Evolutionary conservation across 352 stramenopile species (phyloP).

Genomic region (Pythium folliculosum): DNA sequence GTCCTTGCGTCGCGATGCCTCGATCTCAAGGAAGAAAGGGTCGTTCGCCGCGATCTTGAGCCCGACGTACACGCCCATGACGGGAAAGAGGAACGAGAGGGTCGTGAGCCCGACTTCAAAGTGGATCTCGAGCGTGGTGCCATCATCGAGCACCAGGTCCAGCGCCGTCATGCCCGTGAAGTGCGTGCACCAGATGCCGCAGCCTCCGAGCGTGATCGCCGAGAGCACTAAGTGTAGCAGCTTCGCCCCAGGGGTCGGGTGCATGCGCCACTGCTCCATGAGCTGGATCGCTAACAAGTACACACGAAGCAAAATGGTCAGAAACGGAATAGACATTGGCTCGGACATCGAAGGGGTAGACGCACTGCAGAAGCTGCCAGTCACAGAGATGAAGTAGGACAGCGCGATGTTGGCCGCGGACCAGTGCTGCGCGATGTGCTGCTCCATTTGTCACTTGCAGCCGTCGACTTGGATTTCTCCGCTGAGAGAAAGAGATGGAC

Average conservation of each 20-base stretch:
- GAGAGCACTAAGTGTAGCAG: conserved; percentile 44
- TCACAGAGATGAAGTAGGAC: conserved; percentile 67
- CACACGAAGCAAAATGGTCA: background rate
- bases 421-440: conserved; percentile 23
- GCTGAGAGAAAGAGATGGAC: no score
- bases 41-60: conserved; percentile 62
- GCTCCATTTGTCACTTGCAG: background rate
- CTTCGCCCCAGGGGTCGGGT: conserved; percentile 35
- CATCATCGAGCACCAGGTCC: conserved; percentile 43
- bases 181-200: conserved; percentile 75
- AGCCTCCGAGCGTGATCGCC: conserved; percentile 49
- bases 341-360: background rate
- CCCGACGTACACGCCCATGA: conserved; percentile 57
- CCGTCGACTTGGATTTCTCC: no score
- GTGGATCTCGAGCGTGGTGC: conserved; percentile 44
- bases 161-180: conserved; percentile 76
- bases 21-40: conserved; percentile 70
- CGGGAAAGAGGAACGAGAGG: conserved; percentile 56
- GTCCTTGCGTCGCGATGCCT: conserved; percentile 51
- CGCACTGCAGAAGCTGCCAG: conserved; percentile 68
- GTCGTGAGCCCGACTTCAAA: conserved; percentile 63
- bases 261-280: conserved; percentile 71
- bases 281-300: conserved; percentile 45
- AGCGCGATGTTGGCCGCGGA: conserved; percentile 30
- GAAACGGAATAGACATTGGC: background rate